Evolutionary conservation across 2,329 filamentous ascomycete species (phyloP), one percentile per base, ranked within the genome.

Genomic region (Atkinsonella hypoxylon): DNA sequence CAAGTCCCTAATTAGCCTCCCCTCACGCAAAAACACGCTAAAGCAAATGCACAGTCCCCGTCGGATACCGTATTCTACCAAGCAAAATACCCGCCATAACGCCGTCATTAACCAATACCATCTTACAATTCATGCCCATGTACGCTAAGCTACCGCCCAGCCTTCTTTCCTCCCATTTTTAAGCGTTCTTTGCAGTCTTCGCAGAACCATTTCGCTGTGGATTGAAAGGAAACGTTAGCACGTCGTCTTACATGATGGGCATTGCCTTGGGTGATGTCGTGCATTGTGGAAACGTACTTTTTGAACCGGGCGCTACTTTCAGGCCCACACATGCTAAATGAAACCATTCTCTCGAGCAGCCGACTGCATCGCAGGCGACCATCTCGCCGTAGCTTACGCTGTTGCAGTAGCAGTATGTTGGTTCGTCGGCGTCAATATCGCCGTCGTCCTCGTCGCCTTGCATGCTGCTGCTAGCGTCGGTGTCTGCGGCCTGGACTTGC

Each of bases 331-430:
- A 93, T 47, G 83, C 84, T 47, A 93, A 69, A 72, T 90, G 87
- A 70, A 90, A 91, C 87, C 87, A 90, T 66, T 90, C 86, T 54
- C 80, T 76, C 57, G 79, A 76, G 67, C 87, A 90, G 46, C 79
- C 78, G 53, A 83, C 78, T 8, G 81, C 81, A 63, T 90, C 87
- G 61, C 86, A 90, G 2, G 83, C 87, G 42, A 90, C 85, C 87
- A 90, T 90, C 67, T 88, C 85, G 18, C 87, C 86, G 61, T 89
- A 90, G 60, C 85, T 89, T 50, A 89, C 82, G 45, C 82, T 78
- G 58, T 89, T 85, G 64, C 87, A 89, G 67, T 87, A 87, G 65
- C 87, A 89, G 65, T 90, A 90, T 13, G 81, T 74, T 38, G 82
- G 83, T 62, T 90, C 86, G 56, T 86, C 80, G 4, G 77, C 79